These are phyloP conservation scores for Leccinum disarticulatum DNA, from an alignment of 768 basidiomycete genomes.

Conservation along the genomic window DNA sequence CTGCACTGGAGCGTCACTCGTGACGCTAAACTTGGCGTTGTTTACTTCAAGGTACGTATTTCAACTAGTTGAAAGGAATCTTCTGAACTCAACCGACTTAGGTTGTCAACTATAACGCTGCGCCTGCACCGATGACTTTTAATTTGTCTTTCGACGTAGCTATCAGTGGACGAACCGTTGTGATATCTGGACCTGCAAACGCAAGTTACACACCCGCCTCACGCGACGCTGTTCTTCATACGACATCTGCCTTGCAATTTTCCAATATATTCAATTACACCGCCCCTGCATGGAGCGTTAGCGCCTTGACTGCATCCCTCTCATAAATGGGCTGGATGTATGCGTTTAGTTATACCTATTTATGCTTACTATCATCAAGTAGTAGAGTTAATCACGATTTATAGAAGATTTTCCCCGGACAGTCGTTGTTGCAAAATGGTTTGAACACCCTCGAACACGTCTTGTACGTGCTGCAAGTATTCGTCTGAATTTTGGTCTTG, in stretches of 20 bases:
- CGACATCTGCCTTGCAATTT: conserved; percentile 42
- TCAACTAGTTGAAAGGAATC: background rate
- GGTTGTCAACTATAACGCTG: conserved; percentile 54
- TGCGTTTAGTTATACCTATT: background rate
- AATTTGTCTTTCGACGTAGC: conserved; percentile 54
- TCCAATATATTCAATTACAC: conserved; percentile 53
- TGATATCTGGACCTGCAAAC: conserved; percentile 48
- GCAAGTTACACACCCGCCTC: conserved; percentile 54
- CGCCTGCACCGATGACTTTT: conserved; percentile 47
- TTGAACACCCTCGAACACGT: conserved; percentile 38
- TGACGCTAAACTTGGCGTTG: conserved; percentile 22
- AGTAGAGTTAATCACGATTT: background rate
- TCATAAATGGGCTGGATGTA: background rate
- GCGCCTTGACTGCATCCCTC: conserved; percentile 21
- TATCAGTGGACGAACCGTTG: conserved; percentile 42
- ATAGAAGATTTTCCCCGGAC: background rate
- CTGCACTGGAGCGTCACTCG: conserved; percentile 61
- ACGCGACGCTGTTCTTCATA: conserved; percentile 47
- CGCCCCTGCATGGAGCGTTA: conserved; percentile 47
- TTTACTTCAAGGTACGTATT: conserved; percentile 57
- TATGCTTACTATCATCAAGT: background rate
- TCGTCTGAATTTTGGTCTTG: conserved; percentile 68
- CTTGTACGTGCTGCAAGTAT: conserved; percentile 49
- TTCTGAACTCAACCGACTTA: conserved; percentile 22
- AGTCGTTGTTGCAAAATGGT: conserved; percentile 20